Evolutionary conservation across 2,329 filamentous ascomycete species (phyloP), one percentile per base, ranked within the genome.

Genomic region (Colletotrichum godetiae): DNA sequence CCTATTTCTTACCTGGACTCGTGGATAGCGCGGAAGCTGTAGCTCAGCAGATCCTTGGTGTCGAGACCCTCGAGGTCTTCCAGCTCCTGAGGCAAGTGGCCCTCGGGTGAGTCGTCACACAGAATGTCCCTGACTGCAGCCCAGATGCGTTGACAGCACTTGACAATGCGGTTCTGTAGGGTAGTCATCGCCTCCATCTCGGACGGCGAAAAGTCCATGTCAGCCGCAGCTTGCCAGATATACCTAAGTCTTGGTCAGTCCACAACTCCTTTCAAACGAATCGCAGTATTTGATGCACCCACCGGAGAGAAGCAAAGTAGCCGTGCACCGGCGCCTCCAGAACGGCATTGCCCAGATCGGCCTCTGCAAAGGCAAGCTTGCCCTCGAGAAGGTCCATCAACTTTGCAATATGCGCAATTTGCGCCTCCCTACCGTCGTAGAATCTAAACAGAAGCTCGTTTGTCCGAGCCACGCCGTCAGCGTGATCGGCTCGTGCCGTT

Each of bases 71-170:
- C 88, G 19, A 90, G 84, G 42, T 93, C 92, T 66, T 93, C 90
- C n/a, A 94, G 81, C 31, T 96, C 94, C 64, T 95, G 91, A 0
- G 92, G 93, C 4, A 94, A 85, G 80, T 97, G 92, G 0, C 96
- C 96, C 83, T 99, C 97, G 0, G 97, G 97, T 1, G 97, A 97
- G 82, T 98, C 97, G 75, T 97, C 93, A 78, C 97, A 99, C 0
- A 99, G 88, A 4, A 97, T 90, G 65, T 92, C 88, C 77, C 90
- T 90, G 5, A 98, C 94, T 31, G 90, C 88, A 0, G 84, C 78
- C 97, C 97, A 99, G 7, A 97, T 90, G n/a, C 88, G 86, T 61
- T 87, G 83, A 71, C 95, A 93, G 73, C 88, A 87, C 1, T 79
- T 78, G 13, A 94, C 83, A 1, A 95, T 87, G 4, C 89, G 88